These are phyloP conservation scores for Uronychia setigera DNA, from an alignment of 73 alveolate genomes.

Conservation along the genomic window DNA sequence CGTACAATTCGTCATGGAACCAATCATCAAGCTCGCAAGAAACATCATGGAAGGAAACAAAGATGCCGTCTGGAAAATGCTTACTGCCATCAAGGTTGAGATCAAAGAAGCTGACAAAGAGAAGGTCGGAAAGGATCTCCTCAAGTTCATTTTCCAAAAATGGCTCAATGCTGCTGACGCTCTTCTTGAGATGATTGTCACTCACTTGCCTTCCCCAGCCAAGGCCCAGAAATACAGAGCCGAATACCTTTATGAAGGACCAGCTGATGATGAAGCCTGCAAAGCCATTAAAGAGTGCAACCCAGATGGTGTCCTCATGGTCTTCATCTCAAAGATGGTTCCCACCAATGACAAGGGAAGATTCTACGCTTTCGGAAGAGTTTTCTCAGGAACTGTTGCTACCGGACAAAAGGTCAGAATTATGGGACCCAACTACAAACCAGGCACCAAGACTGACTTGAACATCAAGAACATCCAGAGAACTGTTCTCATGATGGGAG, in stretches of 20 bases:
- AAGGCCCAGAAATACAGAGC: constrained; percentile 98
- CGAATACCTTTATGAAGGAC: constrained; percentile 98
- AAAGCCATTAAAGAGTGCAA: constrained; percentile 95
- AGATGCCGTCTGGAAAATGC: constrained; percentile 89
- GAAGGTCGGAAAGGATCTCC: constrained; percentile 62
- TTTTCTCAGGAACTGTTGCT: constrained; percentile 98
- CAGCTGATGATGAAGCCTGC: constrained; percentile 98
- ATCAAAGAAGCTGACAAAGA: constrained; percentile 76
- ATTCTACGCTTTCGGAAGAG: constrained; percentile 99
- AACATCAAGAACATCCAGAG: constrained; percentile 94
- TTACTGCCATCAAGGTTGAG: constrained; percentile 67
- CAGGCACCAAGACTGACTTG: constrained; percentile 98
- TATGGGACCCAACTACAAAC: constrained; percentile 99
- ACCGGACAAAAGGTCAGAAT: constrained; percentile 99
- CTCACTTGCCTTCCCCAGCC: constrained; percentile 98
- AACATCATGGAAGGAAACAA: constrained; percentile 89
- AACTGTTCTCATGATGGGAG: constrained; percentile 95
- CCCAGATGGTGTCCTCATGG: constrained; percentile 98
- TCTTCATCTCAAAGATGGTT: constrained; percentile 99
- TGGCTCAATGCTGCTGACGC: constrained; percentile 99
- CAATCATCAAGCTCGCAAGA: constrained; percentile 91
- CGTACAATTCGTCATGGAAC: constrained; percentile 96
- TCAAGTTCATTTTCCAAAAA: constrained; percentile 73
- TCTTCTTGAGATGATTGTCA: constrained; percentile 97
- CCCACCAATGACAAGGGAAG: constrained; percentile 98